These are phyloP conservation scores for Pythium angustatum DNA, from an alignment of 352 stramenopile species.

Conservation along the genomic window DNA sequence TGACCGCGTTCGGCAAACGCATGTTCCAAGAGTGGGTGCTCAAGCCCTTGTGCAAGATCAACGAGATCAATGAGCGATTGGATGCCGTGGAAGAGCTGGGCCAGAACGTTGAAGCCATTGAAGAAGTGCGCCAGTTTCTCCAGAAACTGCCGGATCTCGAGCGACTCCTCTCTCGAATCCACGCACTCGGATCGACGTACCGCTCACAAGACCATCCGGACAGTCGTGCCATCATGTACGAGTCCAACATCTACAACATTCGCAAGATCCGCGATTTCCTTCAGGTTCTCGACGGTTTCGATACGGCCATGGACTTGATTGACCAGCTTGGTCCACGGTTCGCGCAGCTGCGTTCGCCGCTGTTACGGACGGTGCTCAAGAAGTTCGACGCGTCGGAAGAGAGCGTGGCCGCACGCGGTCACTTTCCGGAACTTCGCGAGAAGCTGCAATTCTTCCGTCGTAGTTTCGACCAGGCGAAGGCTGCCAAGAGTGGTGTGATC, in stretches of 20 bases:
- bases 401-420: constrained; percentile 34
- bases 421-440: constrained; percentile 90
- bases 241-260: constrained; percentile 96
- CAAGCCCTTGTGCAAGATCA: constrained; percentile 93
- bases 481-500: constrained; percentile 91
- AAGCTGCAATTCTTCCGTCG: constrained; percentile 95
- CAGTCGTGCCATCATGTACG: constrained; percentile 97
- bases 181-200: constrained; percentile 92
- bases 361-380: constrained; percentile 61
- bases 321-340: constrained; percentile 80
- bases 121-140: constrained; percentile 85
- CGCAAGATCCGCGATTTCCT: constrained; percentile 96
- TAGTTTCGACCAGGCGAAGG: constrained; percentile 95
- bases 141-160: constrained; percentile 96
- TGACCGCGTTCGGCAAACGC: constrained; percentile 94
- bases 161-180: constrained; percentile 94
- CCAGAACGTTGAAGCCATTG: constrained; percentile 59
- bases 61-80: constrained; percentile 94
- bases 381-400: constrained; percentile 22
- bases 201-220: constrained; percentile 92
- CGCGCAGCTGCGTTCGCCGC: constrained; percentile 51
- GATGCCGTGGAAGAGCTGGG: constrained; percentile 97
- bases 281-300: constrained; percentile 91
- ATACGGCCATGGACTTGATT: constrained; percentile 75
- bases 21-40: constrained; percentile 97